phyloP scores from a whole-genome alignment of 768 basidiomycete species.

The Lactifluus pinguis region DNA sequence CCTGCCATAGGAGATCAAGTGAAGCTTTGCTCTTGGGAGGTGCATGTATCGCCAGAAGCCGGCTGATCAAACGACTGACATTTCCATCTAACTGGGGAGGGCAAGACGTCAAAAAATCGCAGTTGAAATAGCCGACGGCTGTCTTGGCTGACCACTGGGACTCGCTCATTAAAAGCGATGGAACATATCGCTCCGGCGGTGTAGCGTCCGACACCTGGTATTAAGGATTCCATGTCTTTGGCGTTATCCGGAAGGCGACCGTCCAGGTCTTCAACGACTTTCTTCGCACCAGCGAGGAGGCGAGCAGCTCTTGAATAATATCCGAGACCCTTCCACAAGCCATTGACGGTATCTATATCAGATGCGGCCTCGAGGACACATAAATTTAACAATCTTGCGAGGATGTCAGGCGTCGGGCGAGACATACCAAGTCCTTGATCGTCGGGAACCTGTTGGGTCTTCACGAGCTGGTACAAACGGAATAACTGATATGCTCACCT shows the following conservation, averaged over 20 bases:
- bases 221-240: conserved; percentile 67
- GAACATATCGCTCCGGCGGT: conserved; percentile 80
- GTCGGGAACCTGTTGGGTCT: conserved; percentile 60
- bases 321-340: conserved; percentile 85
- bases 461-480: background rate
- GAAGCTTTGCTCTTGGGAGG: conserved; percentile 72
- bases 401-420: background rate
- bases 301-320: conserved; percentile 85
- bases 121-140: conserved; percentile 9
- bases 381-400: conserved; percentile 10
- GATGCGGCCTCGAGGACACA: conserved; percentile 43
- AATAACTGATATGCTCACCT: conserved; percentile 37
- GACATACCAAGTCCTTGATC: conserved; percentile 58
- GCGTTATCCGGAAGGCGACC: conserved; percentile 77
- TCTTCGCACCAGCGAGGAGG: conserved; percentile 76
- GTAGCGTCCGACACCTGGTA: conserved; percentile 85
- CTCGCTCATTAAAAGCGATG: conserved; percentile 79
- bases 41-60: conserved; percentile 75
- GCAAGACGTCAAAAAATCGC: background rate
- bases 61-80: conserved; percentile 76
- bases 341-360: conserved; percentile 77
- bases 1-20: conserved; percentile 75
- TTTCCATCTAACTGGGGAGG: conserved; percentile 74
- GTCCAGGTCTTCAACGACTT: conserved; percentile 51
- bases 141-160: conserved; percentile 62